Base-by-base conservation (phyloP, 176 grass and related monocot species). In the Metroxylon sagu region DNA sequence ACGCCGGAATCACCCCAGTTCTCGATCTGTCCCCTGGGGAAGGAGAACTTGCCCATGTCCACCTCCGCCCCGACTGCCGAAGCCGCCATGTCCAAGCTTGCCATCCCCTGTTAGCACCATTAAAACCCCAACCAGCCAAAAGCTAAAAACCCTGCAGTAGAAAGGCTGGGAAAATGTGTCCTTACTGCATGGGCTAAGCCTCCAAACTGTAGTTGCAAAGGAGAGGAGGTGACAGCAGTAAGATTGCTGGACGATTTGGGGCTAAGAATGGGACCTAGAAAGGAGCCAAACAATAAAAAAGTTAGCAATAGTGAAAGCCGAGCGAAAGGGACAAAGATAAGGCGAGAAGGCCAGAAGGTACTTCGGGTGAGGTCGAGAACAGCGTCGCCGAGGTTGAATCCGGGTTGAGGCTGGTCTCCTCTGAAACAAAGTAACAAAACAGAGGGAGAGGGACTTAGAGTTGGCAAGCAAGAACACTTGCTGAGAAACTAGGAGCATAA, bases 1-100 rank as follows among this genome's bases (percentile, higher is more conserved):
- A 92, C 53, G 58, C 76, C 76, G 52, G 84, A 92, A 60, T 98
- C 84, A 7, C 72, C 76, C 93, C 87, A 98, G 78, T 92, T 83
- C 50, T 92, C 87, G 19, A 81, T 50, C 35, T 82, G 92, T 48
- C 59, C 73, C 70, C 82, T 79, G 16, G 79, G 72, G 59, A 63
- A n/a, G 60, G 56, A 49, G 68, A 79, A 63, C 30, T 72, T 26
- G 30, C 43, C 70, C 7, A 51, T 57, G 0, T 79, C 85, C 14
- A 68, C 4, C 25, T 39, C 70, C 79, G 68, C 73, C 28, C 71
- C 74, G 25, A 16, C 50, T 19, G 27, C 54, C 26, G 50, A 26
- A 65, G 72, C 60, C 56, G 70, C 67, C 88, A 85, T 85, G 67
- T 77, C 87, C 25, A 85, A 23, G 1, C 23, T 35, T 15, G 66